Conservation (phyloP, 768 basidiomycete species). For the Hortiboletus campestris region DNA sequence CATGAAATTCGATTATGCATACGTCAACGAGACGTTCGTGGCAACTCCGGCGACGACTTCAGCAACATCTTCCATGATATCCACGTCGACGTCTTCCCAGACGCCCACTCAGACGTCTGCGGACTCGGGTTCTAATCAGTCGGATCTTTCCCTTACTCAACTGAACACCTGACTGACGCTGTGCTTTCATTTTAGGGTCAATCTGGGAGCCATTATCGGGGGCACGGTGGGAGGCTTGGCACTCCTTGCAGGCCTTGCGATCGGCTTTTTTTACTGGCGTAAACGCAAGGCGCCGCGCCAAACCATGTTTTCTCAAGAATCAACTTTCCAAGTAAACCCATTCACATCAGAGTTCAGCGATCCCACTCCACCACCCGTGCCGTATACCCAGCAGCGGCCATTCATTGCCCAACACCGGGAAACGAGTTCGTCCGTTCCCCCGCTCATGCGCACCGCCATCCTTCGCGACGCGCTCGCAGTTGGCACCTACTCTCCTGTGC, state of each 20-base stretch:
- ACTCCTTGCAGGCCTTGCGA: not conserved
- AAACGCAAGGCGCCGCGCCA: not conserved
- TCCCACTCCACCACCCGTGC: not conserved
- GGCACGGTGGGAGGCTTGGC: slow-evolving; percentile 12
- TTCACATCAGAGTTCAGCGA: not conserved
- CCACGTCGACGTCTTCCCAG: not conserved
- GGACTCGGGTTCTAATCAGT: slow-evolving; percentile 3
- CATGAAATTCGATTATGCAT: slow-evolving; percentile 30
- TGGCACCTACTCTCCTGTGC: not conserved
- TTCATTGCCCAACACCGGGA: not conserved
- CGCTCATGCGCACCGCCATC: slow-evolving; percentile 9
- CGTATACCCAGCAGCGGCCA: not conserved
- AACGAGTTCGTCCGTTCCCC: not conserved
- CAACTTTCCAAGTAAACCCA: not conserved
- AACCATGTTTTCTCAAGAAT: not conserved
- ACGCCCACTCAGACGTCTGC: not conserved
- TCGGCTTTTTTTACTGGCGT: slow-evolving; percentile 7
- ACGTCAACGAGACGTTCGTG: slow-evolving; percentile 23
- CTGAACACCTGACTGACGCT: not conserved
- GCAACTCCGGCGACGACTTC: slow-evolving; percentile 2
- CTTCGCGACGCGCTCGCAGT: slow-evolving; percentile 12
- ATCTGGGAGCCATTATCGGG: slow-evolving; percentile 14
- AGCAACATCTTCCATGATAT: not conserved
- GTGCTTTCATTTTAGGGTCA: slow-evolving; percentile 4
- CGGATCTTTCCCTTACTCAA: not conserved